phyloP scores from a whole-genome alignment of 129 eudicot genomes.

The Artemisia argyi region DNA sequence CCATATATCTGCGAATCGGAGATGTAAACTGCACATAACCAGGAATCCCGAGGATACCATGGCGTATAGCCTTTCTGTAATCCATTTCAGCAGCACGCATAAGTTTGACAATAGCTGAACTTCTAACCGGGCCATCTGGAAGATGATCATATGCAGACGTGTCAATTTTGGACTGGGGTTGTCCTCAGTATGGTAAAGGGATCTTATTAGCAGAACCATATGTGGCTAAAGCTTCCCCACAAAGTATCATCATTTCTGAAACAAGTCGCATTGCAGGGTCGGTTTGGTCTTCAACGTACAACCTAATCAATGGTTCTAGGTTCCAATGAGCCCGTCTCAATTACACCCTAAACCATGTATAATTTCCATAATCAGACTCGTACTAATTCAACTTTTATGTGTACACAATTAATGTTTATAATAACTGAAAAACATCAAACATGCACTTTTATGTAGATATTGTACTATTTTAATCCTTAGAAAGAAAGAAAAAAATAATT shows the following conservation, averaged over 20 bases:
- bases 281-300: slow-evolving; percentile 88
- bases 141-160: slow-evolving; percentile 78
- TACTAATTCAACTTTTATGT: neutral
- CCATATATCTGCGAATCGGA: slow-evolving; percentile 97
- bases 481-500: neutral
- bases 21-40: slow-evolving; percentile 99
- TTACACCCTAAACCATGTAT: slow-evolving; percentile 68
- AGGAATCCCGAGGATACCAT: slow-evolving; percentile 89
- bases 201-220: slow-evolving; percentile 70
- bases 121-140: slow-evolving; percentile 96
- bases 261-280: slow-evolving; percentile 97
- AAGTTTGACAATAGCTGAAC: too few relatives aligned
- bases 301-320: slow-evolving; percentile 74
- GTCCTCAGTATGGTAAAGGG: slow-evolving; percentile 88
- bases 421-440: too few relatives aligned
- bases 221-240: slow-evolving; percentile 96
- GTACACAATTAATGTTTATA: neutral
- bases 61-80: slow-evolving; percentile 86
- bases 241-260: slow-evolving; percentile 95
- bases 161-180: slow-evolving; percentile 81
- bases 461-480: too few relatives aligned
- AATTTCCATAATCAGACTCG: neutral
- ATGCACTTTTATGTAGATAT: too few relatives aligned
- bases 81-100: slow-evolving; percentile 98
- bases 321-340: slow-evolving; percentile 71